Evolutionary conservation across 192 early-diverging fungal species (phyloP), one percentile per base, ranked within the genome.

Genomic region (Jimgerdemannia lactiflua): DNA sequence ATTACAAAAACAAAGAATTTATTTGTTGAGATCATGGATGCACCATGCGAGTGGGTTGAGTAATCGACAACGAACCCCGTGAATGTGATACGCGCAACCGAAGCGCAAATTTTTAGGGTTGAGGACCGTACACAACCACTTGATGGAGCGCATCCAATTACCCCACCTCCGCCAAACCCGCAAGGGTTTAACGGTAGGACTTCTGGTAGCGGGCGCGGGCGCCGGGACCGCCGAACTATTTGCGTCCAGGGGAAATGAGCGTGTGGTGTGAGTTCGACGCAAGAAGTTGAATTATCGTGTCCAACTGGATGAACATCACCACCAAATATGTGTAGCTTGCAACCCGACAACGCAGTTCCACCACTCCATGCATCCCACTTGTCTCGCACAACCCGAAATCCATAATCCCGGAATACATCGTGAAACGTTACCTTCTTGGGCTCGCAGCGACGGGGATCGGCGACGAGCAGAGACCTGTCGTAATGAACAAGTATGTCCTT

Each of bases 371-470:
- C 29, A 29, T 29, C 29, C 29, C 0, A 29, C 29, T 29, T 29
- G 29, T 29, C 29, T 29, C 29, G 29, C 29, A 29, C 29, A 29
- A 29, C 29, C 29, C 29, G 29, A 29, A 29, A 29, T 29, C 29
- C 29, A 29, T 29, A 29, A 29, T 29, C 29, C 29, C 29, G 1
- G 29, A 29, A 29, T 29, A 29, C 29, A 29, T 29, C 49, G 49
- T 14, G 14, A 68, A 9, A 68, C 19, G 9, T 68, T 75, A 75
- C 74, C 74, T 98, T 99, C 96, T 99, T 99, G 88, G 98, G 95
- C 86, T 99, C 98, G 88, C 94, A 95, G 81, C 98, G 96, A 88
- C 98, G 96, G 75, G 97, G 96, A 86, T 98, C 97, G 73, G 97
- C 97, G 77, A 99, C 98, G 67, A 99, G 93, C 67, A 99, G 95